Evolutionary conservation across 1,284 basidiomycete species (phyloP), one percentile per base, ranked within the genome.

Genomic region (Pseudozyma sp.): DNA sequence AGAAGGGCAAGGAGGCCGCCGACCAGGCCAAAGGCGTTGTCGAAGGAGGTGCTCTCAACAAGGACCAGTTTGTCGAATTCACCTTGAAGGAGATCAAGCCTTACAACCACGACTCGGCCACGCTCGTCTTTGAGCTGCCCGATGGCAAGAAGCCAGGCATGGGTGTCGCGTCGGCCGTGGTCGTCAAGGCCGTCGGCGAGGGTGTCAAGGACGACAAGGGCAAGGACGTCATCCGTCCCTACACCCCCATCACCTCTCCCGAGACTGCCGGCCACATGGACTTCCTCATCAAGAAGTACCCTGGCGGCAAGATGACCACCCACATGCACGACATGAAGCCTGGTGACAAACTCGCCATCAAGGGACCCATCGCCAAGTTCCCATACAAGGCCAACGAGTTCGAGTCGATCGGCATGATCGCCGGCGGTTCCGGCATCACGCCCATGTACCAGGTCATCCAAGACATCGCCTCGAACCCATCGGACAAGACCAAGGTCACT

Each of bases 401-500:
- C 49, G 73, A 95, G 53, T 87, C 93, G 77, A 91, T 97, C 66
- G 92, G 91, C 60, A 92, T 95, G 82, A 92, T 98, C 79, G 93
- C 93, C 45, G 96, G 96, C 66, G 93, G 93, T 48, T 91, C 89
- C 70, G 94, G 94, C 81, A 92, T 86, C 72, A 86, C 85, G 1
- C 84, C 84, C 49, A 82, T 85, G 80, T 85, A 80, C 80, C 84
- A 85, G 67, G 56, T 83, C 43, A 83, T 85, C 34, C 83, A 86
- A 69, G 68, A 80, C 35, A 85, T 85, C 52, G 79, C 81, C 43
- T 56, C 69, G 47, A 81, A 87, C 82, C 83, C 87, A 2, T 90
- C 92, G 77, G 97, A 99, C 89, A 94, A 92, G 87, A 98, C 97
- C 74, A 94, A 95, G 84, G 96, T 93, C 86, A 97, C 92, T 52